phyloP scores from a whole-genome alignment of 1,139 yeast genomes.

The Protomyces inouyei region DNA sequence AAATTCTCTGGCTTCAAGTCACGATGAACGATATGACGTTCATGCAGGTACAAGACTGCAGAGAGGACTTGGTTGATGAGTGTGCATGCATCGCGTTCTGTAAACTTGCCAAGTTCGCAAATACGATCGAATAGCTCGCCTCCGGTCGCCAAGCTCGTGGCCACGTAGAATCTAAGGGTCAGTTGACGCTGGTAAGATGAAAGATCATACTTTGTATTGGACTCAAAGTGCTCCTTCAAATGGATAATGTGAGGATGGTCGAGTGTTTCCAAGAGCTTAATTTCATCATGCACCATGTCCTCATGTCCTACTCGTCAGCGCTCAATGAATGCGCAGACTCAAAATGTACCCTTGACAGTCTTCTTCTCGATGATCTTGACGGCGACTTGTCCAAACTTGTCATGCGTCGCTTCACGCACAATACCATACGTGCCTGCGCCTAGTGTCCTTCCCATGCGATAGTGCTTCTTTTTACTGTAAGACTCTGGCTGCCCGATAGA shows the following conservation, averaged over 20 bases:
- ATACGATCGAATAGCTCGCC: conserved; percentile 89
- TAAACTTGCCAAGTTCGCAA: conserved; percentile 66
- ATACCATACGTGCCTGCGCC: conserved; percentile 94
- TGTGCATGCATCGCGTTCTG: conserved; percentile 75
- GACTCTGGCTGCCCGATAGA: conserved; percentile 20
- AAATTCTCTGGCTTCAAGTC: conserved; percentile 89
- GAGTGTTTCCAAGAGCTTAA: conserved; percentile 59
- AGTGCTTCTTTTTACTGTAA: conserved; percentile 18
- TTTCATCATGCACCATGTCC: conserved; percentile 66
- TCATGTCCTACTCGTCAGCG: conserved; percentile 43
- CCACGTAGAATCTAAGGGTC: conserved; percentile 50
- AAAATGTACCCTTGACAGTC: conserved; percentile 55
- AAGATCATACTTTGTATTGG: conserved; percentile 51
- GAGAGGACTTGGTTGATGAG: conserved; percentile 65
- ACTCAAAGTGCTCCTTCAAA: conserved; percentile 84
- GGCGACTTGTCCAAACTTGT: conserved; percentile 68
- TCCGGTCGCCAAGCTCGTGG: conserved; percentile 65
- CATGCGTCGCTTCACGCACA: conserved; percentile 68
- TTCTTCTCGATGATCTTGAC: conserved; percentile 78
- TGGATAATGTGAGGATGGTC: conserved; percentile 77
- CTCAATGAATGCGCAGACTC: background rate
- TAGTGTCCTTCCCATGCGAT: conserved; percentile 15
- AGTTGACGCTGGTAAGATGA: background rate
- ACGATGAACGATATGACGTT: conserved; percentile 70
- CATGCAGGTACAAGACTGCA: conserved; percentile 71